Base-by-base conservation (phyloP, 2,329 filamentous ascomycete genomes). In the Talaromyces sp. region DNA sequence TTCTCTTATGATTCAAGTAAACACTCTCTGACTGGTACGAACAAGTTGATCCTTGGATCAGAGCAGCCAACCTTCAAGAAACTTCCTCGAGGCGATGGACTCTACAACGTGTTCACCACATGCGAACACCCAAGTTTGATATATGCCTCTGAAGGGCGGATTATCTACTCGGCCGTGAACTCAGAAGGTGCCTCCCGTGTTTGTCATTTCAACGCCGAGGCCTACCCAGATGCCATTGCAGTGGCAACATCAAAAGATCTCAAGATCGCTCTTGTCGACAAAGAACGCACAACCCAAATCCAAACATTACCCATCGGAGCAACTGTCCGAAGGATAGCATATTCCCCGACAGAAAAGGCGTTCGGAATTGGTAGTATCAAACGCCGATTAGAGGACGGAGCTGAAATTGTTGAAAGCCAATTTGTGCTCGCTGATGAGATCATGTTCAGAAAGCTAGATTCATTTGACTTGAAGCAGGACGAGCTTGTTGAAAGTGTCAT, bases 81-180 rank as follows among this genome's bases (percentile, higher is more conserved):
- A 24, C 79, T 99, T 2, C 91, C 93, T 0, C 85, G 89, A 60
- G 82, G 82, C 0, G 81, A 88, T 61, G 82, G 85, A 0, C 80
- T 92, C 0, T 90, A 85, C 74, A 96, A 91, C 70, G 88, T 99
- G 0, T 96, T 99, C 74, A 92, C 93, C 0, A 96, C 92, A 0
- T 97, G 93, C 65, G 95, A 99, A 72, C 92, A 97, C 73, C 91
- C 95, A 0, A 97, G 92, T 68, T 79, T 99, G 63, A 97, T 99
- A 58, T 97, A 99, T 74, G 91, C 90, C 9, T 88, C 89, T 0
- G 93, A 97, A 73, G 92, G 91, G 0, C 86, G 93, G 24, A 90
- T 97, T 47, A 88, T 97, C 0, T 99, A 96, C 78, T 97, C 93
- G 4, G 93, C 95, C 1, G 92, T 97, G 1, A 97, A 94, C 13